Conservation (phyloP, 257 asterid genomes). For the Ilex asprella region DNA sequence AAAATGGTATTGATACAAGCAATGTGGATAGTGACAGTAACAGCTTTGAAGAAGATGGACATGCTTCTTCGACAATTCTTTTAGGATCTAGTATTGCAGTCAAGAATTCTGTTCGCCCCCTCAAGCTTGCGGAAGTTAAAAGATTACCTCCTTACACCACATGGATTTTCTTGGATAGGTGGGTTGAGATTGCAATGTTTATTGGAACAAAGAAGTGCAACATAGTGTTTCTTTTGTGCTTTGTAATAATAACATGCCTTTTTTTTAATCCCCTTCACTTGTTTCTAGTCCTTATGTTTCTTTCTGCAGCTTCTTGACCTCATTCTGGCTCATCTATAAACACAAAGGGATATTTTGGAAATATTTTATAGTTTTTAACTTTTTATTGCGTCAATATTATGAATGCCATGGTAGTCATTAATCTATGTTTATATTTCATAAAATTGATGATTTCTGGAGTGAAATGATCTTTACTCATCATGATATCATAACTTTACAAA, state of each 20-base stretch:
- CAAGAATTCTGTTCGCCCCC: constrained; percentile 84
- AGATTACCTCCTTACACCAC: constrained; percentile 74
- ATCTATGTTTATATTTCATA: too few species aligned
- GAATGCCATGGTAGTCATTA: too few species aligned
- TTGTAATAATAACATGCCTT: background rate
- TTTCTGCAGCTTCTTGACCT: too few species aligned
- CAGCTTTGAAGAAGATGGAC: constrained; percentile 79
- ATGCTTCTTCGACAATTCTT: constrained; percentile 77
- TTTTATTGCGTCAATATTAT: too few species aligned
- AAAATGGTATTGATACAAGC: constrained; percentile 57
- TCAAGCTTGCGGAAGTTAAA: constrained; percentile 61
- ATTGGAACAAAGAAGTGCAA: constrained; percentile 5
- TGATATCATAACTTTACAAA: too few species aligned
- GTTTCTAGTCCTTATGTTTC: background rate
- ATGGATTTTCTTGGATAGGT: constrained; percentile 91
- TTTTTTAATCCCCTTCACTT: constrained; percentile 3
- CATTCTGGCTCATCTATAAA: too few species aligned
- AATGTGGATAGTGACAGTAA: constrained; percentile 59
- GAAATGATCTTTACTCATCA: too few species aligned
- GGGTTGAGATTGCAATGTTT: constrained; percentile 22
- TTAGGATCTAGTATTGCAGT: constrained; percentile 87
- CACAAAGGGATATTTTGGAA: too few species aligned
- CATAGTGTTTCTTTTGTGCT: constrained; percentile 5
- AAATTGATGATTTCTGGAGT: too few species aligned
- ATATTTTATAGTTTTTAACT: too few species aligned